Evolutionary conservation across 257 asterid genomes (phyloP), one percentile per base, ranked within the genome.

Genomic region (Solanum ahanhuiri): DNA sequence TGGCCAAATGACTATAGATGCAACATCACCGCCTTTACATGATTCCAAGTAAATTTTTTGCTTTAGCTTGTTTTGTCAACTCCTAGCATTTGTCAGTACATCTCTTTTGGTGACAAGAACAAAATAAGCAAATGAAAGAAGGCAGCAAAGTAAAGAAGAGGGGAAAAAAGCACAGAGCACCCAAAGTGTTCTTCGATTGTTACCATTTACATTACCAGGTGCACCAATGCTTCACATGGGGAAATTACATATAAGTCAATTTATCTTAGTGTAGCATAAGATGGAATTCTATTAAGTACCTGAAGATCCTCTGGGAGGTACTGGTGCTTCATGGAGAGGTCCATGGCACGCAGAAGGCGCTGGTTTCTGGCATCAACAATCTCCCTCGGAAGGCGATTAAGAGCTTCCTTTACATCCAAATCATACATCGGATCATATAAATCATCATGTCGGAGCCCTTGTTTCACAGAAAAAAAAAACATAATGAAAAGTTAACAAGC

Each of bases 401-500:
- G 90, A 84, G 99, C 98, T 90, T 96, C 98, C 94, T 96, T 96
- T 76, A 96, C 88, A 67, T 96, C 99, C 91, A 95, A 70, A 67
- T 94, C 98, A 89, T 89, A 93, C 93, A 86, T 88, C 71, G 96
- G 99, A 86, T 96, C 99, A 87, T 93, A 88, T 87, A 96, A 88
- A 88, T 96, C 99, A 88, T 96, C 99, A 41, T 94, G 90, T 18
- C 99, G 90, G 86, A 96, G 93, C 71, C 99, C 99, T 96, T 89
- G 87, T 77, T 28, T 48, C 41, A 71, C 83, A 79, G 73, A 81
- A 87, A n/a, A 90, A n/a, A 54, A 57, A 7, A 87, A 58, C 30
- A 87, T 34, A 71, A 76, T 39, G 11, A 12, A 35, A 84, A 35
- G 33, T 30, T 25, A 12, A 51, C 69, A 89, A 81, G 67, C 43